These are phyloP conservation scores for Coprinopsis sp. DNA, from an alignment of 768 basidiomycete species.

Conservation along the genomic window DNA sequence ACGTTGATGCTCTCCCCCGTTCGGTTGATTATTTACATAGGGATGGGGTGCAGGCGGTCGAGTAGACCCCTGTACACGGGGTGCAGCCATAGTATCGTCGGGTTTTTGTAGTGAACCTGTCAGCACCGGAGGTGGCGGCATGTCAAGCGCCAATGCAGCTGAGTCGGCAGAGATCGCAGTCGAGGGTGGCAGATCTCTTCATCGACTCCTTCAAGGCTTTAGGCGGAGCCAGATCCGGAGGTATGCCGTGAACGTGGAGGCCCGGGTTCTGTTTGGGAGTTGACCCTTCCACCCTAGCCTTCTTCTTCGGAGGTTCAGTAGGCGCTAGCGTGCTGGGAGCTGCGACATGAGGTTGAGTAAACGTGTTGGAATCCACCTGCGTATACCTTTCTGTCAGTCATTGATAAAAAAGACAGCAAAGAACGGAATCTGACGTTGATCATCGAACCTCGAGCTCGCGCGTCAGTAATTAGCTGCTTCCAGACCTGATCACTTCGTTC, in stretches of 20 bases:
- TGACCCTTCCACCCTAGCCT: no score
- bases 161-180: not conserved
- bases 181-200: not conserved
- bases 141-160: no score
- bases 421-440: conserved; percentile 52
- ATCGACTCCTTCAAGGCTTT: not conserved
- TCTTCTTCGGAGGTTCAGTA: conserved; percentile 2
- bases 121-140: no score
- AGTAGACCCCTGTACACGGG: no score
- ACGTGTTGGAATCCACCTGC: conserved; percentile 31
- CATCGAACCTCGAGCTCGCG: conserved; percentile 54
- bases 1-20: no score
- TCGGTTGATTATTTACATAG: no score
- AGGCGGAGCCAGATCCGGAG: not conserved
- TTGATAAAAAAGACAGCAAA: not conserved
- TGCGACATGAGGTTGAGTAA: conserved; percentile 21
- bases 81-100: no score
- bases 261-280: no score
- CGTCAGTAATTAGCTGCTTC: conserved; percentile 74
- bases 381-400: not conserved
- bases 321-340: conserved; percentile 14
- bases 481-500: conserved; percentile 81
- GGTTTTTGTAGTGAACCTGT: no score
- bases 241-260: not conserved
- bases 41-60: no score